Percentiles rank a stretch among this genome's conserved stretches.
Conservation (phyloP, 202 grass and related monocot genomes). For the Saccharum hybrid region DNA sequence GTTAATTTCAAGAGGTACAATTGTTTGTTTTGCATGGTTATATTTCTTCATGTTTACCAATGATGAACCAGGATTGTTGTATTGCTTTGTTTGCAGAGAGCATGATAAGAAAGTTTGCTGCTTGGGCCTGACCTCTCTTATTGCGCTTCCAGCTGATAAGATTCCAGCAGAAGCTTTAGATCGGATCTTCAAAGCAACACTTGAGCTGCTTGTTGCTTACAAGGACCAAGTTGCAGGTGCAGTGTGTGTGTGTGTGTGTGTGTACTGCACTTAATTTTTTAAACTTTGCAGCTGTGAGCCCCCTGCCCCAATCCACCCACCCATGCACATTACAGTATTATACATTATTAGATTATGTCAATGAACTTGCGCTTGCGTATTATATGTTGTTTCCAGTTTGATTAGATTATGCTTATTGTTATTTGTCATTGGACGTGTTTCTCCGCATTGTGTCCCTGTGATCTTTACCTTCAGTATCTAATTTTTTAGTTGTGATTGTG, state of each 20-base stretch:
- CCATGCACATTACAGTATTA: neutral
- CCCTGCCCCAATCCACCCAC: neutral
- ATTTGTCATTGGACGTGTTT: neutral
- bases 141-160: slow-evolving; percentile 74
- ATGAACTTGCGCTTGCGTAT: neutral
- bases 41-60: neutral
- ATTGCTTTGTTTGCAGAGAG: slow-evolving; percentile 63
- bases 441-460: neutral
- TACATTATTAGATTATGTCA: neutral
- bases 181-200: slow-evolving; percentile 79
- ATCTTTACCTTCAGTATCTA: neutral
- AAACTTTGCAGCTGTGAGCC: neutral
- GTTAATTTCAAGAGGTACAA: slow-evolving; percentile 79
- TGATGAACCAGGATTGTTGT: slow-evolving; percentile 12
- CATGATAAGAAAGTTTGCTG: slow-evolving; percentile 93
- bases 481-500: neutral
- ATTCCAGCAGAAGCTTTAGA: slow-evolving; percentile 77
- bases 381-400: slow-evolving; percentile 13
- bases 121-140: slow-evolving; percentile 83
- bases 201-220: slow-evolving; percentile 80
- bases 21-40: slow-evolving; percentile 4
- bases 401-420: neutral
- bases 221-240: slow-evolving; percentile 92
- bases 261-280: slow-evolving; percentile 34
- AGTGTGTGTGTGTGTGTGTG: slow-evolving; percentile 29